phyloP scores from a whole-genome alignment of 2,329 filamentous ascomycete species.

The Trichoderma lentiforme region DNA sequence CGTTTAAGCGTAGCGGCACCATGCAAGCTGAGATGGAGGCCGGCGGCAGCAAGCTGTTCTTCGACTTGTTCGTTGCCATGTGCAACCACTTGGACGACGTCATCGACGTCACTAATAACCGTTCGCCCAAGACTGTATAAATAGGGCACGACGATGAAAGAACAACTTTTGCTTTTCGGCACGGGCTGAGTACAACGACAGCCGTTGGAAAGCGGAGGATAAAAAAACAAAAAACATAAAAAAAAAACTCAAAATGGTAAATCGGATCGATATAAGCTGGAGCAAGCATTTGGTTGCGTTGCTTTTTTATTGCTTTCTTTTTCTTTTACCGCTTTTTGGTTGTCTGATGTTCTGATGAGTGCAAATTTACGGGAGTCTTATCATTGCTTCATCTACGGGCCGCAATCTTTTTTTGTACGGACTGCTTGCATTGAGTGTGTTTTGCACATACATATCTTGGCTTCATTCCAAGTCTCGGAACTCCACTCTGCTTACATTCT shows the following conservation, averaged over 20 bases:
- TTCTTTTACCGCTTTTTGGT: constrained; percentile 44
- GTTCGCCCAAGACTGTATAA: constrained; percentile 57
- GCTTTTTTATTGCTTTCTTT: constrained; percentile 41
- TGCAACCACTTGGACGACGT: constrained; percentile 98
- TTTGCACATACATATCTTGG: constrained; percentile 18
- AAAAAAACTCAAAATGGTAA: background rate
- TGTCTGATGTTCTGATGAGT: constrained; percentile 44
- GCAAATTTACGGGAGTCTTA: constrained; percentile 38
- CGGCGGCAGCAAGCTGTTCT: constrained; percentile 87
- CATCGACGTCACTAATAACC: constrained; percentile 74
- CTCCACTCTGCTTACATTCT: constrained; percentile 26
- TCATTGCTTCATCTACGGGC: constrained; percentile 21
- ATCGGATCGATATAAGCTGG: constrained; percentile 31
- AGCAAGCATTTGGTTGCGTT: constrained; percentile 40
- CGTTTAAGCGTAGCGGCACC: constrained; percentile 96
- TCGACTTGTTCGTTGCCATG: constrained; percentile 97
- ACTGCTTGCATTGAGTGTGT: constrained; percentile 18
- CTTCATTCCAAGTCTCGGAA: constrained; percentile 26
- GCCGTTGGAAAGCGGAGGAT: constrained; percentile 22
- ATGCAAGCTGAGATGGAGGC: constrained; percentile 99
- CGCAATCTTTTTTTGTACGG: background rate
- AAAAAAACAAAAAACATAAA: constrained; percentile 16
- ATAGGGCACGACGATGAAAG: constrained; percentile 16
- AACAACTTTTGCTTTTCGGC: constrained; percentile 19
- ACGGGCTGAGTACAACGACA: constrained; percentile 23